Conservation (phyloP, 225 moss, liverwort and hornwort species). For the Marchantia paleacea region DNA sequence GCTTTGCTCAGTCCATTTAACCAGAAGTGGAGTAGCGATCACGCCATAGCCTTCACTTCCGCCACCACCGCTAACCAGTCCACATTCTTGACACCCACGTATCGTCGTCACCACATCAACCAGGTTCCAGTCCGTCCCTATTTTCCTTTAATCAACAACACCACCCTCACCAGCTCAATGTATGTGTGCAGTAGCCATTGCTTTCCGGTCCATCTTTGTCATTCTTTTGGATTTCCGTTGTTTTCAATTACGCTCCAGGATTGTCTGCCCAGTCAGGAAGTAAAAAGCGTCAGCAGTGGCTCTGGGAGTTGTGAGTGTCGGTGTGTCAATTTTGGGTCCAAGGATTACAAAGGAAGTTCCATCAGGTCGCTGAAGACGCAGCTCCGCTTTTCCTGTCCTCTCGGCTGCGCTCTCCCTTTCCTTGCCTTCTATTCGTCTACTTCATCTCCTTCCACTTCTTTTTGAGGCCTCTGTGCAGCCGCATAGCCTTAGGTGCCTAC, state of each 20-base stretch:
- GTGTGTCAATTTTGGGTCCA: neutral
- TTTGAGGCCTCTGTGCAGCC: neutral
- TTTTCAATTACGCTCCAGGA: neutral
- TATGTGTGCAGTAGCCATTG: neutral
- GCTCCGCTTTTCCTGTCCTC: neutral
- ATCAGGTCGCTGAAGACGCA: neutral
- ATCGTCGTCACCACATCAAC: neutral
- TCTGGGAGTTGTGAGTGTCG: neutral
- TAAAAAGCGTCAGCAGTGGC: neutral
- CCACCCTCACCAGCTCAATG: neutral
- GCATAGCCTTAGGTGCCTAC: too few relatives aligned
- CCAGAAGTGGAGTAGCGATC: neutral
- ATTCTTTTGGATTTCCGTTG: neutral
- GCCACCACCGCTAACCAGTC: neutral
- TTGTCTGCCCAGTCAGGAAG: neutral
- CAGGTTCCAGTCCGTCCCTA: neutral
- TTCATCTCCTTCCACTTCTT: neutral
- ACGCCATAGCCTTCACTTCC: neutral
- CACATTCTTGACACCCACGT: slow-evolving; percentile 7
- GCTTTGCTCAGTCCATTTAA: neutral
- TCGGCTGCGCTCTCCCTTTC: too few relatives aligned
- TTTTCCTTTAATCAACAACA: neutral
- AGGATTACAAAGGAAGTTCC: neutral
- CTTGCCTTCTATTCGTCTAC: too few relatives aligned
- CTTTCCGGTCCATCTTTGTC: neutral